A percentile compares a stretch with the other conserved stretches of the same genome.
Evolutionary conservation across 257 asterid genomes (phyloP).

Genomic region (Plantago elongata): DNA sequence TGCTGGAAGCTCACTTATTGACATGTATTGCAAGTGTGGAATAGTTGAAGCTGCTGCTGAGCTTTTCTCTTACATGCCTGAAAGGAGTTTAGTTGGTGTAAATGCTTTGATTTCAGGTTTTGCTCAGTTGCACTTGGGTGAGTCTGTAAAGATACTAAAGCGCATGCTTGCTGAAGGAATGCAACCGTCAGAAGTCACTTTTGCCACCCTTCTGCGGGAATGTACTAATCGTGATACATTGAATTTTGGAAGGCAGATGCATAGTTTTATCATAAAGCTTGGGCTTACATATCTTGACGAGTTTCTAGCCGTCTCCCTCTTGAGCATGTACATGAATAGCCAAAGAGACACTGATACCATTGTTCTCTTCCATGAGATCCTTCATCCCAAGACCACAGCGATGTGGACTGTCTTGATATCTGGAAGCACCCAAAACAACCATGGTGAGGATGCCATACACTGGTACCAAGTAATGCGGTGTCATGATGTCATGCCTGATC

Average conservation of each 20-base stretch:
- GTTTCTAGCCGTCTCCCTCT: constrained; percentile 63
- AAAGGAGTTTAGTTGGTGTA: constrained; percentile 48
- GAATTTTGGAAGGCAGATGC: constrained; percentile 63
- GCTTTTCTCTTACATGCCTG: constrained; percentile 60
- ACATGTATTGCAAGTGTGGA: constrained; percentile 89
- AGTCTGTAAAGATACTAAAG: constrained; percentile 44
- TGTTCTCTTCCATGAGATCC: constrained; percentile 69
- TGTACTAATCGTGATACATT: constrained; percentile 32
- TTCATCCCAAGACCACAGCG: constrained; percentile 60
- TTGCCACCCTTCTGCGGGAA: constrained; percentile 72
- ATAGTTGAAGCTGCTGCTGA: constrained; percentile 43
- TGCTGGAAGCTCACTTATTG: constrained; percentile 79
- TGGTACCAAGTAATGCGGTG: constrained; percentile 68
- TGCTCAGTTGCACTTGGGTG: constrained; percentile 36
- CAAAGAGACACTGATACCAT: constrained; percentile 40
- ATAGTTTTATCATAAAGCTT: constrained; percentile 53
- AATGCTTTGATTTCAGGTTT: constrained; percentile 79
- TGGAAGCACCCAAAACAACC: constrained; percentile 45
- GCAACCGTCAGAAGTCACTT: constrained; percentile 80
- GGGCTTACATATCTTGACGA: constrained; percentile 60
- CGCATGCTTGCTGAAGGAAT: constrained; percentile 51
- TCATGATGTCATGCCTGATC: constrained; percentile 62
- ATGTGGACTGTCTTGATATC: constrained; percentile 92
- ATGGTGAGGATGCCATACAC: constrained; percentile 46
- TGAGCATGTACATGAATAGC: constrained; percentile 67